Base-by-base conservation (phyloP, 257 asterid species). In the Solanum arcanum region DNA sequence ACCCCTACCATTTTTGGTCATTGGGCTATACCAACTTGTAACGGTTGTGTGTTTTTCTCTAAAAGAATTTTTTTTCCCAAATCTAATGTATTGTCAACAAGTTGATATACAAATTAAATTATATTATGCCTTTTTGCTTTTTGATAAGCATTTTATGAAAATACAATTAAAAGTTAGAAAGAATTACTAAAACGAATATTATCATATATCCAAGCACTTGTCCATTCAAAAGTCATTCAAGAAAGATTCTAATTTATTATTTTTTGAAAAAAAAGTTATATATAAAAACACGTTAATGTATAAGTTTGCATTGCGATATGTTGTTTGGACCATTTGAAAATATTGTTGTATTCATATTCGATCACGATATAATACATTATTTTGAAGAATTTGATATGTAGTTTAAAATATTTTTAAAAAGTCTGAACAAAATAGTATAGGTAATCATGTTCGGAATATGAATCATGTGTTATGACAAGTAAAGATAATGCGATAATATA, bases 191-290 rank as follows among this genome's bases (percentile, higher is more conserved):
- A 37, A 74, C 29, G 46, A 81, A 81, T 81, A 31, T 80, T 10
- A 31, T 29, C 68, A 47, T 47, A 15, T 74, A 37, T 74, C 42
- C 62, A 27, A 78, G 64, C 42, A 33, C 3, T 3, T 80, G 66
- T 29, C 41, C 84, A 80, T 47, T 46, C 44, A 29, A 47, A 80
- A 46, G 68, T 80, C 85, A 80, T 80, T 80, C 66, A 47, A 46
- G 6, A 47, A 47, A 81, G 3, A 80, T 81, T 47, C 85, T 29
- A 29, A 47, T 25, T 77, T 12, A 37, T 37, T 37, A 5, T 27
- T 62, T 62, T 62, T 21, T 5, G 5, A 73, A 73, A 18, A 52
- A 31, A 3, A 31, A 31, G 33, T 31, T 31, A 3, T 31, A 3
- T 31, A 31, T 31, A 33, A 3, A 33, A 33, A 33, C 15, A 62